Conservation (phyloP, 176 grass and related monocot genomes). For the Eremochloa ophiuroides region DNA sequence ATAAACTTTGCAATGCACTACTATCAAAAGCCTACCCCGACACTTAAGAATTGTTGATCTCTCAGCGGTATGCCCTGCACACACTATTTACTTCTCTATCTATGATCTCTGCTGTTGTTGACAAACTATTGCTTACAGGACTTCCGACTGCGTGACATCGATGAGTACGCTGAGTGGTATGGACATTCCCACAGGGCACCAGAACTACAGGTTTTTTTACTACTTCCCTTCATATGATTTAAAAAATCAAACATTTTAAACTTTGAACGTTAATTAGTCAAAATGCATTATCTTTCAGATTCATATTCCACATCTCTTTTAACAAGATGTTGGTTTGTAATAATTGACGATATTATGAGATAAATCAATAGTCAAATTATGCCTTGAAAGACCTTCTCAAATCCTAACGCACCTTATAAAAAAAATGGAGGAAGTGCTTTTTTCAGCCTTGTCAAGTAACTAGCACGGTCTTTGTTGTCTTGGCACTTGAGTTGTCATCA, state of each 20-base stretch:
- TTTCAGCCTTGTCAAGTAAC: no score
- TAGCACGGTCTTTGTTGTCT: neutral
- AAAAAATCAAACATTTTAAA: neutral
- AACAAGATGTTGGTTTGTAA: neutral
- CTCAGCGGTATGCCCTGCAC: constrained; percentile 62
- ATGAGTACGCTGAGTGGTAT: constrained; percentile 95
- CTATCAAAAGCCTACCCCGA: constrained; percentile 69
- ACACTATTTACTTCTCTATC: constrained; percentile 1
- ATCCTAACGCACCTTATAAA: neutral
- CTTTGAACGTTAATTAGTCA: neutral
- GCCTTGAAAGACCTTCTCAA: neutral
- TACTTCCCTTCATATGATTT: neutral
- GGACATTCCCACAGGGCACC: constrained; percentile 90
- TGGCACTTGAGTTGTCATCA: neutral
- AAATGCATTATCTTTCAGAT: neutral
- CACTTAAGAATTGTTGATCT: constrained; percentile 94
- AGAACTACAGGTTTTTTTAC: constrained; percentile 64
- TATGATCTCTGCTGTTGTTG: neutral
- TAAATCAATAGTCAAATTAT: no score
- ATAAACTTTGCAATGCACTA: neutral
- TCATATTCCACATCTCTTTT: neutral
- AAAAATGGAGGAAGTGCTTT: neutral
- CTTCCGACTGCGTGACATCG: constrained; percentile 70
- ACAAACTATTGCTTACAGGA: constrained; percentile 44
- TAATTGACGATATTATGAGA: neutral